These are phyloP conservation scores for Senecio squalidus DNA, from an alignment of 140 eudicot species.

Conservation along the genomic window DNA sequence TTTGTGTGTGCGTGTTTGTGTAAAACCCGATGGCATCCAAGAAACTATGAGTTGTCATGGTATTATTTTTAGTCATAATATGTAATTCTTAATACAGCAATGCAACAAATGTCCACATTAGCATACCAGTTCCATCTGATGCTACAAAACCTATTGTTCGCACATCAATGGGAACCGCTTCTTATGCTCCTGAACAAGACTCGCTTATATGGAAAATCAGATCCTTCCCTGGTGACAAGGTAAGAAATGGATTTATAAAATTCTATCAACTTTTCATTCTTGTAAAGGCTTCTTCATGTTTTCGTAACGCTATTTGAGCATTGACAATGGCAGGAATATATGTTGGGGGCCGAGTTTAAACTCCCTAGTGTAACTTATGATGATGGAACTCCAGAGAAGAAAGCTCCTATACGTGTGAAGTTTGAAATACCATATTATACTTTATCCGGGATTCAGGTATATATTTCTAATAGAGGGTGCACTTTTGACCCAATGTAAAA, in stretches of 20 bases:
- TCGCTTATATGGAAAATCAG: slow-evolving; percentile 82
- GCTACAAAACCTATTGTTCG: slow-evolving; percentile 80
- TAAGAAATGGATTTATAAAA: neutral
- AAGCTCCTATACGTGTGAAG: slow-evolving; percentile 92
- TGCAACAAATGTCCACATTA: slow-evolving; percentile 86
- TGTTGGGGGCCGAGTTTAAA: slow-evolving; percentile 88
- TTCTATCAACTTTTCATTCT: neutral
- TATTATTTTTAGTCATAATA: too few relatives aligned
- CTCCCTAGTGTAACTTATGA: slow-evolving; percentile 87
- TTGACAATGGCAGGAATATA: slow-evolving; percentile 57
- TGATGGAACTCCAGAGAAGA: slow-evolving; percentile 80
- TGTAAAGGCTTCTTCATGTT: neutral
- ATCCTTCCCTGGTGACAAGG: slow-evolving; percentile 98
- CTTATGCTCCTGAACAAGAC: slow-evolving; percentile 89
- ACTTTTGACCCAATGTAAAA: too few relatives aligned
- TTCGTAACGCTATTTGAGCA: neutral
- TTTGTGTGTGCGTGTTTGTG: too few relatives aligned
- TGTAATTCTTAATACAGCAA: slow-evolving; percentile 40
- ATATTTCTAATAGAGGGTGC: too few relatives aligned
- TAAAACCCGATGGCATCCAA: too few relatives aligned
- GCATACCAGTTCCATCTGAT: slow-evolving; percentile 81
- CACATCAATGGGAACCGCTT: slow-evolving; percentile 92
- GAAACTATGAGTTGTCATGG: too few relatives aligned
- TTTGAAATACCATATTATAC: slow-evolving; percentile 95
- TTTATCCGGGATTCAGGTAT: slow-evolving; percentile 95